These are phyloP conservation scores for Barnettozyma salicaria DNA, from an alignment of 805 yeast species.

Conservation along the genomic window DNA sequence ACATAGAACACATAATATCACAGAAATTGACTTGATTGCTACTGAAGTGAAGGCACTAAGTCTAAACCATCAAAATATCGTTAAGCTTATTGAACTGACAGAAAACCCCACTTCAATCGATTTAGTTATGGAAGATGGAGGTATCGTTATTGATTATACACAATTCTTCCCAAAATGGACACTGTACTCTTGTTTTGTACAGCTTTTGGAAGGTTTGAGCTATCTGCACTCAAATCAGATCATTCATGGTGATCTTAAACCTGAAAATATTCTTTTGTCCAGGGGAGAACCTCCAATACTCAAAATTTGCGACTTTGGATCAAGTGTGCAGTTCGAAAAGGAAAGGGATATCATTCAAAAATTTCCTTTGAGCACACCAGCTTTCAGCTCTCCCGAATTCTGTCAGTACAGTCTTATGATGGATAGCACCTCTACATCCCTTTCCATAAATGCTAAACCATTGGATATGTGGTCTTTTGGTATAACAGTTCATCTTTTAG, in stretches of 20 bases:
- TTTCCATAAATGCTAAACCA: conserved; percentile 4
- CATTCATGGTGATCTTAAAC: conserved; percentile 59
- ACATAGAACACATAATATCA: background rate
- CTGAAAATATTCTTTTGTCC: conserved; percentile 56
- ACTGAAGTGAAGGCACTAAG: conserved; percentile 4
- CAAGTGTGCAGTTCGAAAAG: conserved; percentile 38
- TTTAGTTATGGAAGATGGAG: conserved; percentile 8
- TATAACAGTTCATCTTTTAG: conserved; percentile 5
- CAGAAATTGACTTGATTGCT: conserved; percentile 28
- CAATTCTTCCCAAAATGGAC: conserved; percentile 41
- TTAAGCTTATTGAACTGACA: background rate
- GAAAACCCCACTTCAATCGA: conserved; percentile 3
- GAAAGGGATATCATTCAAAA: background rate
- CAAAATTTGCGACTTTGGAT: conserved; percentile 61
- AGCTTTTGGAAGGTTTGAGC: conserved; percentile 48
- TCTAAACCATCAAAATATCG: background rate
- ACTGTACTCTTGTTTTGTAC: conserved; percentile 32
- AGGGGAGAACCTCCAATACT: conserved; percentile 50
- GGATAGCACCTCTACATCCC: too few relatives aligned
- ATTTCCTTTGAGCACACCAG: conserved; percentile 11
- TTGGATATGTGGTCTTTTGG: conserved; percentile 15
- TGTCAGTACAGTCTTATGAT: background rate
- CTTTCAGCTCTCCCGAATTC: conserved; percentile 12
- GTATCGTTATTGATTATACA: conserved; percentile 30
- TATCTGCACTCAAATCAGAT: conserved; percentile 53